phyloP scores from a whole-genome alignment of 352 stramenopile genomes.

The Phytophthora vignae region DNA sequence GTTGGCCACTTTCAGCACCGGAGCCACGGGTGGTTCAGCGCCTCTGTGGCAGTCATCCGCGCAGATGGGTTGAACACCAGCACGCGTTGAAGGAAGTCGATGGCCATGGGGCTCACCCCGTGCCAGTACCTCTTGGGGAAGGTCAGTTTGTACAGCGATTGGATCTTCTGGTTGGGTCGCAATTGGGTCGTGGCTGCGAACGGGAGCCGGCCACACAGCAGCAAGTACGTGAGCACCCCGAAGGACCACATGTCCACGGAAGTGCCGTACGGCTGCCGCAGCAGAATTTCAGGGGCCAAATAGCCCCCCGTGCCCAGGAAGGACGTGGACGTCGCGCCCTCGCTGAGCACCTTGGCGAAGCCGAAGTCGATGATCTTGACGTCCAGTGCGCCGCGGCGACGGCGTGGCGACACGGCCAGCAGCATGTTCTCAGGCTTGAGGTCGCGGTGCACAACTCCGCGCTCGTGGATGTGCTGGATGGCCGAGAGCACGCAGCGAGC shows the following conservation, averaged over 20 bases:
- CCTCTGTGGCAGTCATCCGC: conserved; percentile 62
- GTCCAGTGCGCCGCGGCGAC: conserved; percentile 32
- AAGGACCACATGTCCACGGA: conserved; percentile 98
- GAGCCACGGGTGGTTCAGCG: conserved; percentile 65
- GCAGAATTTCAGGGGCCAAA: conserved; percentile 97
- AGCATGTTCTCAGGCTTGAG: conserved; percentile 86
- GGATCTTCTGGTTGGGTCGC: conserved; percentile 66
- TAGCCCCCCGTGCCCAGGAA: conserved; percentile 93
- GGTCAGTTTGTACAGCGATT: conserved; percentile 69
- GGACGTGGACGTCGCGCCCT: conserved; percentile 60
- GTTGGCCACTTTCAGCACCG: conserved; percentile 25
- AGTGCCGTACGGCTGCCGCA: conserved; percentile 95
- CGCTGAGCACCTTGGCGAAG: conserved; percentile 92
- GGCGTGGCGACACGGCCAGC: conserved; percentile 44
- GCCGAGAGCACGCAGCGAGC: conserved; percentile 68
- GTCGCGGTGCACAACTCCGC: conserved; percentile 75
- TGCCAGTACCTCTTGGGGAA: conserved; percentile 83
- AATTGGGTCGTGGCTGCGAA: conserved; percentile 71
- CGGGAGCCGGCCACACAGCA: conserved; percentile 95
- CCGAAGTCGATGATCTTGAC: conserved; percentile 99
- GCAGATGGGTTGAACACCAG: conserved; percentile 65
- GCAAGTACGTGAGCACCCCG: conserved; percentile 96
- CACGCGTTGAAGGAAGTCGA: conserved; percentile 67
- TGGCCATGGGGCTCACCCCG: conserved; percentile 62
- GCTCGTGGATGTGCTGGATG: conserved; percentile 78